Evolutionary conservation across 2,329 filamentous ascomycete genomes (phyloP).

Genomic region (Diplocarpon mali): DNA sequence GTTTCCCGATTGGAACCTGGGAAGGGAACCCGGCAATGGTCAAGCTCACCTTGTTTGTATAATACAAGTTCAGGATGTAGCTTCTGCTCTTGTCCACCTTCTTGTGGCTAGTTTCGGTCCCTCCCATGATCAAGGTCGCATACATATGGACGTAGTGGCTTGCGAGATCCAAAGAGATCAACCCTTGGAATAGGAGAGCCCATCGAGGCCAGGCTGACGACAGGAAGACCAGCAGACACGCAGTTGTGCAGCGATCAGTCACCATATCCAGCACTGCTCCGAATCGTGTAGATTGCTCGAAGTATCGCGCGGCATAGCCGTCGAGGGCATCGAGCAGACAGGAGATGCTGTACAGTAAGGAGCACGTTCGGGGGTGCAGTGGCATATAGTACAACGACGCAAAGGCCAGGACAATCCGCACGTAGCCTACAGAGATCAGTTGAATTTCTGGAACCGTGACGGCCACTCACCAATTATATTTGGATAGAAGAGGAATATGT

Average conservation of each 20-base stretch:
- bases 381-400: conserved; percentile 99
- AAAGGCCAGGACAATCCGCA: conserved; percentile 68
- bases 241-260: conserved; percentile 92
- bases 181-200: conserved; percentile 84
- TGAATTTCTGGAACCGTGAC: background rate
- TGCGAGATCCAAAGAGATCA: conserved; percentile 86
- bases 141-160: conserved; percentile 99
- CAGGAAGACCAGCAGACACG: conserved; percentile 88
- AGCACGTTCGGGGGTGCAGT: conserved; percentile 91
- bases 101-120: conserved; percentile 75
- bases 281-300: conserved; percentile 89
- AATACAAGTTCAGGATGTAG: conserved; percentile 88
- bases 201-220: conserved; percentile 90
- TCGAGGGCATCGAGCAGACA: conserved; percentile 93
- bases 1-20: too few species aligned
- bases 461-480: conserved; percentile 62
- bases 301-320: conserved; percentile 76
- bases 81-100: conserved; percentile 80
- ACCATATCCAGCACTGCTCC: conserved; percentile 98
- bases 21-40: conserved; percentile 2
- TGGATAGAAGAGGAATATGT: conserved; percentile 73
- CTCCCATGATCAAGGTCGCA: conserved; percentile 80
- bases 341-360: conserved; percentile 80
- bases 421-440: conserved; percentile 49
- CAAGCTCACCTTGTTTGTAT: conserved; percentile 80